These are phyloP conservation scores for Centaurea solstitialis DNA, from an alignment of 129 eudicot species.

Conservation along the genomic window DNA sequence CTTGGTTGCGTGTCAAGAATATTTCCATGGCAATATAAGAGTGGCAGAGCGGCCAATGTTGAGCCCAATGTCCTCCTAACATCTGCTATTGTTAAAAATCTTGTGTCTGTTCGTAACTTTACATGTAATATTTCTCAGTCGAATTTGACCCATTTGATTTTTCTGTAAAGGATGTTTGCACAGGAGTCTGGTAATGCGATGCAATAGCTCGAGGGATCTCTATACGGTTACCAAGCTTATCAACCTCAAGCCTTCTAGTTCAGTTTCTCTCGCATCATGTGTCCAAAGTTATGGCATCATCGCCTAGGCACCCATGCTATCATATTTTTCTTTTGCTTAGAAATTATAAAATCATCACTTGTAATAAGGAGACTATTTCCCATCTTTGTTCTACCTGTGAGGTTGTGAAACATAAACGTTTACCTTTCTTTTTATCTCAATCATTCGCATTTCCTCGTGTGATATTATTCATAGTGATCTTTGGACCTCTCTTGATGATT, in stretches of 20 bases:
- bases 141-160: neutral
- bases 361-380: neutral
- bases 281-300: slow-evolving; percentile 19
- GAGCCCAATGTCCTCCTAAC: slow-evolving; percentile 1
- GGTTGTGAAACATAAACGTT: neutral
- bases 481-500: slow-evolving; percentile 36
- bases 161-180: slow-evolving; percentile 26
- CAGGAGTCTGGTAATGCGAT: slow-evolving; percentile 14
- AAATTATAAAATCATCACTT: neutral
- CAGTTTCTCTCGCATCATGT: neutral
- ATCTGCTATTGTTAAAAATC: slow-evolving; percentile 25
- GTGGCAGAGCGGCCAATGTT: neutral
- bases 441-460: neutral
- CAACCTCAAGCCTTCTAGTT: neutral
- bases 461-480: slow-evolving; percentile 25
- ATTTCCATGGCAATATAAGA: neutral
- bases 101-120: neutral
- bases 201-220: slow-evolving; percentile 18
- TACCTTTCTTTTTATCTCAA: slow-evolving; percentile 13
- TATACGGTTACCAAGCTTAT: neutral
- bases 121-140: neutral
- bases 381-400: slow-evolving; percentile 7
- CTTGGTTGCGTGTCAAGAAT: neutral
- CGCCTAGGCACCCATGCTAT: slow-evolving; percentile 27
- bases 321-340: neutral